Base-by-base conservation (phyloP, 139 green algal genomes). In the Tetraselmis chui region DNA sequence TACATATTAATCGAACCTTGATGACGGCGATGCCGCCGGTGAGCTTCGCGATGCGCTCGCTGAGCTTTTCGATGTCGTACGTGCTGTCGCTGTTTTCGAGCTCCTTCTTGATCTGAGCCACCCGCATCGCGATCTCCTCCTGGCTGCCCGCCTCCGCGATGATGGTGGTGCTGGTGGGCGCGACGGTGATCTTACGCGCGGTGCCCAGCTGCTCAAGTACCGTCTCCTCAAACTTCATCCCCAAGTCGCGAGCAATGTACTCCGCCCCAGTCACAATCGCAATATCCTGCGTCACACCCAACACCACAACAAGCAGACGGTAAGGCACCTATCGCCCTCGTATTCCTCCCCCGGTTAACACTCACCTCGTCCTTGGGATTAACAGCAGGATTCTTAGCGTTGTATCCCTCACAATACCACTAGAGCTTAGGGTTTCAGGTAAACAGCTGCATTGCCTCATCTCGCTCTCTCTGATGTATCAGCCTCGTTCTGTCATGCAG, bases 51-150 rank as follows among this genome's bases (percentile, higher is more conserved):
- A 99, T 99, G 87, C 97, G 94, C 92, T 99, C 97, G 0, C 81
- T 91, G 28, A 99, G 94, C 95, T 99, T 99, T 93, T 99, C 93
- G 0, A 93, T 98, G 92, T 99, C 96, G 84, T 99, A 99, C 75
- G 98, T 91, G 2, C 81, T 92, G 90, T 99, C 97, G 1, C 95
- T 98, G 84, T 98, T 92, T 23, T 88, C 78, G 83, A 99, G 91
- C 91, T 99, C 96, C 89, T 98, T 95, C 92, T 98, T 98, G 86
- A 98, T 79, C 86, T 98, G 96, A 59, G 90, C 88, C 1, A 99
- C 89, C 78, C 96, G 93, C 83, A 95, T 91, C 76, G 95, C 86
- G 81, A 99, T 99, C 90, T 99, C 96, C n/a, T 99, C 96, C 87
- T 94, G 94, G 89, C 89, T 94, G 77, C 91, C 96, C 0, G 89